phyloP scores from a whole-genome alignment of 1,284 basidiomycete species.

The Pisolithus thermaeus region DNA sequence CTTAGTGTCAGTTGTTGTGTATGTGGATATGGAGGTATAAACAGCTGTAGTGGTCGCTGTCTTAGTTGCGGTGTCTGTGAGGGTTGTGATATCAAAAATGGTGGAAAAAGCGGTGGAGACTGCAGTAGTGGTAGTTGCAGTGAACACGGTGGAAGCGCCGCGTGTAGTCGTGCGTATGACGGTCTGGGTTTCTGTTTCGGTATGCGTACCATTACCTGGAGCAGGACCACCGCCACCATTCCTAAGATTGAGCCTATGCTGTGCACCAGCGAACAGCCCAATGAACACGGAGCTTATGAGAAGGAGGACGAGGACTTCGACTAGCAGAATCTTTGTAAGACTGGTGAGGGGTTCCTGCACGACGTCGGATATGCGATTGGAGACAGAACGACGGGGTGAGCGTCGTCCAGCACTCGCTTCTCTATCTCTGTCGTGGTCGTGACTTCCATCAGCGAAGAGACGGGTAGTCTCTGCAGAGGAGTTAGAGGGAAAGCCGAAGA shows the following conservation, averaged over 20 bases:
- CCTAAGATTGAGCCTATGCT: slow-evolving; percentile 64
- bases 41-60: slow-evolving; percentile 33
- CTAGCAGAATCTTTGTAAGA: slow-evolving; percentile 80
- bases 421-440: slow-evolving; percentile 28
- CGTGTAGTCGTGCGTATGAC: slow-evolving; percentile 26
- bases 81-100: slow-evolving; percentile 29
- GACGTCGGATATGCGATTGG: slow-evolving; percentile 48
- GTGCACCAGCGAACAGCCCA: slow-evolving; percentile 86
- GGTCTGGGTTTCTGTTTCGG: slow-evolving; percentile 26
- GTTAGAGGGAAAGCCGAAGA: slow-evolving; percentile 7
- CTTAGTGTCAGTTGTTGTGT: slow-evolving; percentile 28
- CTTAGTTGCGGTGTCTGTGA: slow-evolving; percentile 27
- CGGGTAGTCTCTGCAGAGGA: slow-evolving; percentile 47
- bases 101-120: slow-evolving; percentile 29
- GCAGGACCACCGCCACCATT: slow-evolving; percentile 29
- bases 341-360: slow-evolving; percentile 75
- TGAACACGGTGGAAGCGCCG: slow-evolving; percentile 25
- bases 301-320: slow-evolving; percentile 71
- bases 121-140: slow-evolving; percentile 31
- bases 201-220: slow-evolving; percentile 33
- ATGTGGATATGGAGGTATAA: slow-evolving; percentile 32
- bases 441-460: slow-evolving; percentile 42
- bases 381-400: slow-evolving; percentile 31
- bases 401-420: slow-evolving; percentile 20
- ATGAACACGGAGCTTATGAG: slow-evolving; percentile 83